A percentile compares a stretch with the other conserved stretches of the same genome.
These are phyloP conservation scores for Candida andamanensis DNA, from an alignment of 805 yeast species.

Conservation along the genomic window DNA sequence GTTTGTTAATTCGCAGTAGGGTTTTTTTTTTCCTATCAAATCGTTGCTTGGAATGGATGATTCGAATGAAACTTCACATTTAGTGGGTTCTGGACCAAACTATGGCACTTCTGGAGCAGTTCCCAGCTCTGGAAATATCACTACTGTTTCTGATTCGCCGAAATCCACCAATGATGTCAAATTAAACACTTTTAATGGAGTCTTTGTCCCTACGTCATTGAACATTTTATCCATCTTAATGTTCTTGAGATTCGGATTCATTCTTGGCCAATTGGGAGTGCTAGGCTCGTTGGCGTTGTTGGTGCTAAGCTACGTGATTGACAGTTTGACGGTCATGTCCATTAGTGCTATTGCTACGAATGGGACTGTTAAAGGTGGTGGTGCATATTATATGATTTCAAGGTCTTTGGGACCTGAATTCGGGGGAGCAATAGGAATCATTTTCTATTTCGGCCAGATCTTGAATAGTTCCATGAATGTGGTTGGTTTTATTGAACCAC, in stretches of 20 bases:
- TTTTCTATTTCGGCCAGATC: constrained; percentile 92
- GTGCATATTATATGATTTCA: constrained; percentile 96
- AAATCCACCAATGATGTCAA: too few species aligned
- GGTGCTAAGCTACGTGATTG: constrained; percentile 69
- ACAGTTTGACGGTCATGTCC: constrained; percentile 80
- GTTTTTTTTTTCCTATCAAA: too few species aligned
- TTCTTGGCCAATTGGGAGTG: constrained; percentile 91
- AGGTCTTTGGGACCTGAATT: constrained; percentile 95
- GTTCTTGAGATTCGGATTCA: constrained; percentile 93
- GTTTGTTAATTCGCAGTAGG: too few species aligned
- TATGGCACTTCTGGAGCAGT: too few species aligned
- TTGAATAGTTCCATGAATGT: constrained; percentile 89
- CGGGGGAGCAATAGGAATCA: constrained; percentile 96
- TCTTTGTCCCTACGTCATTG: constrained; percentile 87
- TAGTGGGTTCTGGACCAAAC: not conserved
- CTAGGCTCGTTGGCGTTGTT: constrained; percentile 68
- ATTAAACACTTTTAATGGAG: constrained; percentile 81
- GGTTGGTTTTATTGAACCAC: constrained; percentile 91
- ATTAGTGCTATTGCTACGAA: constrained; percentile 95
- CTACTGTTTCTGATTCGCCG: too few species aligned
- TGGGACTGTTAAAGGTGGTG: constrained; percentile 97
- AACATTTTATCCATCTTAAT: constrained; percentile 91
- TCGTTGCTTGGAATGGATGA: too few species aligned
- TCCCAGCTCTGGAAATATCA: too few species aligned
- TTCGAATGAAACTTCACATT: constrained; percentile 1